Evolutionary conservation across 768 basidiomycete genomes (phyloP).

Genomic region (Kondoa subrosea): DNA sequence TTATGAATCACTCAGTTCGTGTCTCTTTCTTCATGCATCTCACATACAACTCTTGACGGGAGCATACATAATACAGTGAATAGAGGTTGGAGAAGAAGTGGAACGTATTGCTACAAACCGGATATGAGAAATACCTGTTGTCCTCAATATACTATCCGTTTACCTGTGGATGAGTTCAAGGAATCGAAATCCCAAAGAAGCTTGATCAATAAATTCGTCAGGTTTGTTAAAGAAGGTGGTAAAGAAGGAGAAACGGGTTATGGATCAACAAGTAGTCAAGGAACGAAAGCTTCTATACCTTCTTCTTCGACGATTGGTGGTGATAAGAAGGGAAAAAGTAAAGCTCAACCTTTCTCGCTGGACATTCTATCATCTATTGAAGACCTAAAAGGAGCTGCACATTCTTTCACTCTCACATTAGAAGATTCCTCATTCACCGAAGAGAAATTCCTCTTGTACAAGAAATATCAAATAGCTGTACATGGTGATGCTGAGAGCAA

Average conservation of each 20-base stretch:
- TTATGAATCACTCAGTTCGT: background rate
- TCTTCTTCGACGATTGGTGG: background rate
- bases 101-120: slow-evolving; percentile 65
- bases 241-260: slow-evolving; percentile 21
- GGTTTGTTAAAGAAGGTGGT: slow-evolving; percentile 42
- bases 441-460: slow-evolving; percentile 66
- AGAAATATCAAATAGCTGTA: slow-evolving; percentile 54
- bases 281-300: background rate
- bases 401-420: slow-evolving; percentile 35
- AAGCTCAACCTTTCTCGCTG: slow-evolving; percentile 25
- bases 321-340: slow-evolving; percentile 30
- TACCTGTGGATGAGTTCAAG: slow-evolving; percentile 50
- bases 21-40: background rate
- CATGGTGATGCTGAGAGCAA: slow-evolving; percentile 49
- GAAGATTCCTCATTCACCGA: slow-evolving; percentile 58
- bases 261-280: slow-evolving; percentile 18
- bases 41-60: slow-evolving; percentile 30
- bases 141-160: slow-evolving; percentile 81
- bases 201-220: slow-evolving; percentile 63
- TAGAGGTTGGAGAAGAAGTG: slow-evolving; percentile 33
- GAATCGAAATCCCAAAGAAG: slow-evolving; percentile 60
- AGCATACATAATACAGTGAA: no score
- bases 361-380: background rate
- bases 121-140: slow-evolving; percentile 69
- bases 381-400: slow-evolving; percentile 11